phyloP scores from a whole-genome alignment of 2,329 filamentous ascomycete genomes.

The Trichoderma pleuroti region DNA sequence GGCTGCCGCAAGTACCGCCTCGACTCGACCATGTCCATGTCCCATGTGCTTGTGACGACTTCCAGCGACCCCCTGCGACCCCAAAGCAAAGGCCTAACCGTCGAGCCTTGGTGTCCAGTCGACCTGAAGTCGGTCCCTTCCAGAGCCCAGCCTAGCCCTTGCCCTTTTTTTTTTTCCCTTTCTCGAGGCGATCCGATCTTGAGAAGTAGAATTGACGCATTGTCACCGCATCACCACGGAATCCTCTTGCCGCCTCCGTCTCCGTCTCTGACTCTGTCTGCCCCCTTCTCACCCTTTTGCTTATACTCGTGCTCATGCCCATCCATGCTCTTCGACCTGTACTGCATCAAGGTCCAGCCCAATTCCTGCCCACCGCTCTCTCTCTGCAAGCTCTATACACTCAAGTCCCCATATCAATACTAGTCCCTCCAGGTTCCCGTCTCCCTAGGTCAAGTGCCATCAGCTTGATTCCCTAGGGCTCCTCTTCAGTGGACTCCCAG shows the following conservation, averaged over 20 bases:
- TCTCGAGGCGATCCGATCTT: not conserved
- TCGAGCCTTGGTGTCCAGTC: not conserved
- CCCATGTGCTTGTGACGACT: not conserved
- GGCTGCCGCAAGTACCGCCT: not conserved
- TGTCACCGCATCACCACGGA: conserved; percentile 8
- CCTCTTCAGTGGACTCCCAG: not conserved
- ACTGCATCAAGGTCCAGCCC: not conserved
- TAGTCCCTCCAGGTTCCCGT: not conserved
- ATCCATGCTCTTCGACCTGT: too few relatives aligned
- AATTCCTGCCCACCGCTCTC: not conserved
- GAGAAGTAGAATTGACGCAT: not conserved
- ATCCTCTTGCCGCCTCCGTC: not conserved
- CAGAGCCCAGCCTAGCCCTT: conserved; percentile 4
- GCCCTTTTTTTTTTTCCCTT: not conserved
- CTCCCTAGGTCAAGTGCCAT: not conserved
- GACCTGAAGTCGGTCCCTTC: not conserved
- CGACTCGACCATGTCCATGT: not conserved
- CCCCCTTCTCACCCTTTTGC: not conserved
- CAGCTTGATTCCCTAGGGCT: not conserved
- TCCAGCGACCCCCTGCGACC: conserved; percentile 9
- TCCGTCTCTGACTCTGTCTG: too few relatives aligned
- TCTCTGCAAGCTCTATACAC: not conserved
- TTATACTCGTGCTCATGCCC: not conserved
- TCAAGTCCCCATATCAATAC: not conserved
- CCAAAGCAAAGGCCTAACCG: not conserved